phyloP scores from a whole-genome alignment of 1,139 yeast genomes.

The Yamadazyma blattariae region DNA sequence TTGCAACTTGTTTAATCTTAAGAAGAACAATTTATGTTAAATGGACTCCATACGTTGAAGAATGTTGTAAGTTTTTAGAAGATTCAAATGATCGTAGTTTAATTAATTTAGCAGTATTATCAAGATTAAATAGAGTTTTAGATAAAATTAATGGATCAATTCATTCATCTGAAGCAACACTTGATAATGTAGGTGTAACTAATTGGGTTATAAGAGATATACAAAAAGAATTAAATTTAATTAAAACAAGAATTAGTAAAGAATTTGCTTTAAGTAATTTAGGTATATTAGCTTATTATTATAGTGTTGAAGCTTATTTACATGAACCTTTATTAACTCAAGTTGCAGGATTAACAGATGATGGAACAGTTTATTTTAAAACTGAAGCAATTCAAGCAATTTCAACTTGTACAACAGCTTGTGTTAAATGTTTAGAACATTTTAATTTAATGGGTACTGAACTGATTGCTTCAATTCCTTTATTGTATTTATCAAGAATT shows the following conservation, averaged over 20 bases:
- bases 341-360: conserved; percentile 19
- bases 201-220: conserved; percentile 39
- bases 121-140: conserved; percentile 55
- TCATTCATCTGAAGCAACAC: conserved; percentile 35
- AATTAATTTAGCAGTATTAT: conserved; percentile 52
- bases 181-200: conserved; percentile 22
- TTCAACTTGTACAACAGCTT: conserved; percentile 53
- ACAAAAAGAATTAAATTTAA: conserved; percentile 35
- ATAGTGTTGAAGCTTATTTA: conserved; percentile 70
- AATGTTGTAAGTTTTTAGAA: conserved; percentile 53
- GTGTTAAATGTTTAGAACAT: conserved; percentile 50
- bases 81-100: conserved; percentile 26
- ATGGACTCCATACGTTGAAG: conserved; percentile 64
- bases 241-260: conserved; percentile 34
- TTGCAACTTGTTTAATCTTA: conserved; percentile 52
- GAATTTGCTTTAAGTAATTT: conserved; percentile 25
- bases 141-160: conserved; percentile 61
- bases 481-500: conserved; percentile 60
- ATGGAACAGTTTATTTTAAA: conserved; percentile 16
- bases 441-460: conserved; percentile 42
- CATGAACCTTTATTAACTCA: conserved; percentile 57
- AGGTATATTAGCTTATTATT: conserved; percentile 48
- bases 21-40: conserved; percentile 50
- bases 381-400: conserved; percentile 35
- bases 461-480: conserved; percentile 55